A percentile compares a stretch with the other conserved stretches of the same genome.
Conservation (phyloP, 148 eudicot genomes). For the Cornus controversa region DNA sequence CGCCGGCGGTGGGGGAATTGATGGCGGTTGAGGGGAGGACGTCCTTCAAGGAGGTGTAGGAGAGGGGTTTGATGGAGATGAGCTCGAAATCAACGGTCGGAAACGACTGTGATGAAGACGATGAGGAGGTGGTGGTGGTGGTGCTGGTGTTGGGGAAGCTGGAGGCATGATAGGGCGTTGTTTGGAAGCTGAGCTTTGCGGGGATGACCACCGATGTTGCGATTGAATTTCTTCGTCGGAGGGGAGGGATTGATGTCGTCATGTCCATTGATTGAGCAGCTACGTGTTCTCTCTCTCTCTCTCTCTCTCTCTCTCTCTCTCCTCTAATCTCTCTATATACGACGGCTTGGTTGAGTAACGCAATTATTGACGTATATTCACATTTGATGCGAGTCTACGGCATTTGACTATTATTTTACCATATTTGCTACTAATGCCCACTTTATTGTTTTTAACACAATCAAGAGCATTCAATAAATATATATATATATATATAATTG, state of each 20-base stretch:
- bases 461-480: no score
- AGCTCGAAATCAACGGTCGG: conserved; percentile 45
- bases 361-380: conserved; percentile 7
- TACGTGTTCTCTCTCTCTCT: neutral
- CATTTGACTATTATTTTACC: no score
- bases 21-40: conserved; percentile 43
- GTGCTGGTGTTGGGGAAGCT: conserved; percentile 1
- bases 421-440: no score
- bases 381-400: neutral
- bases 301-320: neutral
- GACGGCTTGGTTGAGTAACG: neutral
- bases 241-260: conserved; percentile 1
- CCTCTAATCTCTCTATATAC: no score
- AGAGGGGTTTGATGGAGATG: conserved; percentile 35
- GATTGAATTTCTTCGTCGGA: conserved; percentile 33
- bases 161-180: conserved; percentile 1
- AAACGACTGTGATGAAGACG: conserved; percentile 22
- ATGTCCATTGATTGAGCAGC: neutral
- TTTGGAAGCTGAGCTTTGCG: conserved; percentile 12
- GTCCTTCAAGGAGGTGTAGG: conserved; percentile 68
- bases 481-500: no score
- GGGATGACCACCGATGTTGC: conserved; percentile 21
- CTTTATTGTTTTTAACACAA: no score
- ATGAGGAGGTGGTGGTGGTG: conserved; percentile 8
- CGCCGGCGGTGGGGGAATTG: conserved; percentile 35